A percentile compares a stretch with the other conserved stretches of the same genome.
These are phyloP conservation scores for Fusarium haematococcum DNA, from an alignment of 2,329 filamentous ascomycete species.

Conservation along the genomic window DNA sequence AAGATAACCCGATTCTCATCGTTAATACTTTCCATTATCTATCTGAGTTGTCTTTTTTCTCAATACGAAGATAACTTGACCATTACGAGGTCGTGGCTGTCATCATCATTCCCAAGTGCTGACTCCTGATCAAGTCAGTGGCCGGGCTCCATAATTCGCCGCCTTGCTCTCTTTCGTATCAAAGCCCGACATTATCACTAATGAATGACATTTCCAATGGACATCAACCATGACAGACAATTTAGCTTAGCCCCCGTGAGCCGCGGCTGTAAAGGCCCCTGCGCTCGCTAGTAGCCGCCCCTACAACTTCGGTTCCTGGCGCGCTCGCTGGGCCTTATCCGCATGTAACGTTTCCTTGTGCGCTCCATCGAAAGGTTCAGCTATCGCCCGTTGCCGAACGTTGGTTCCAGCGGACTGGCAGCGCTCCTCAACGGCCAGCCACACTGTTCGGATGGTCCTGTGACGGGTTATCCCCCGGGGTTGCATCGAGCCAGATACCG, in stretches of 20 bases:
- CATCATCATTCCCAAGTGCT: not conserved
- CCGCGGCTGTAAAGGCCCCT: not conserved
- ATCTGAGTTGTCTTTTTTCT: not conserved
- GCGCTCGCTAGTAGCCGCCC: constrained; percentile 3
- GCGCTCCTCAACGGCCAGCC: not conserved
- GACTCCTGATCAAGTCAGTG: not conserved
- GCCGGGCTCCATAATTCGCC: constrained; percentile 17
- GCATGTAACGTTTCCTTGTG: constrained; percentile 38
- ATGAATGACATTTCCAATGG: constrained; percentile 3
- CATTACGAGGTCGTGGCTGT: not conserved
- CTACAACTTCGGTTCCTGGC: not conserved
- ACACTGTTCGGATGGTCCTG: not conserved
- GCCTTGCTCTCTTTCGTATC: constrained; percentile 19
- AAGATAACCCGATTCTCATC: not conserved
- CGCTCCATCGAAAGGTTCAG: constrained; percentile 16
- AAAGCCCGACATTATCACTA: constrained; percentile 12
- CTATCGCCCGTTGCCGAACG: not conserved
- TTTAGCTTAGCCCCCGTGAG: constrained; percentile 7
- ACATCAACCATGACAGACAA: constrained; percentile 22
- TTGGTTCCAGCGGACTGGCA: not conserved
- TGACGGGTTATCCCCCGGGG: not conserved
- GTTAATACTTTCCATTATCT: not conserved
- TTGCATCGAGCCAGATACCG: not conserved
- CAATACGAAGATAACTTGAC: not conserved
- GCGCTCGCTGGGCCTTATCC: constrained; percentile 12